phyloP scores from a whole-genome alignment of 164 flowering plant genomes.

The Cinnamomum chago region DNA sequence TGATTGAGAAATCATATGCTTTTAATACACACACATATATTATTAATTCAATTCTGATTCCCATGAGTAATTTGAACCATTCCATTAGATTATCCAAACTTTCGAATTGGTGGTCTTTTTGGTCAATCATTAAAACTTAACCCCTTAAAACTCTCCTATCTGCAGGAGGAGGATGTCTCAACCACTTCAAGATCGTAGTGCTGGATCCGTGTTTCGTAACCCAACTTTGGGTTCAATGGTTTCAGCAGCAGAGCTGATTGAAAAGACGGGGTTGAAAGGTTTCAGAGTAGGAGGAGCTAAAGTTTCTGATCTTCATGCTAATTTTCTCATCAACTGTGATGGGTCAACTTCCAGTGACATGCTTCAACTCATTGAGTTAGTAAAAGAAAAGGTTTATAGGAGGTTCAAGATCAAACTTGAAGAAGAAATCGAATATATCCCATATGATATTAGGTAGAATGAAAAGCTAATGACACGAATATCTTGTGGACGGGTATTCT shows the following conservation, averaged over 20 bases:
- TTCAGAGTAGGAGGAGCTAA: slow-evolving; percentile 38
- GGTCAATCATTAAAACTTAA: too few species aligned
- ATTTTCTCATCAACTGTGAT: slow-evolving; percentile 42
- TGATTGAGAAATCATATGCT: too few species aligned
- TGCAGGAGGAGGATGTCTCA: slow-evolving; percentile 35
- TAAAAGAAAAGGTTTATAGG: slow-evolving; percentile 29
- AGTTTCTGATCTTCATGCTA: slow-evolving; percentile 40
- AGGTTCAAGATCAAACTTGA: slow-evolving; percentile 33
- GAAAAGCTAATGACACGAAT: too few species aligned
- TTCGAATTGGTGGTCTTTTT: too few species aligned
- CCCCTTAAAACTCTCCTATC: not conserved
- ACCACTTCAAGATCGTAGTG: slow-evolving; percentile 31
- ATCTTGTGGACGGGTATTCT: too few species aligned
- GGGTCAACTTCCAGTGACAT: slow-evolving; percentile 40
- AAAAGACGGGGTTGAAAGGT: slow-evolving; percentile 46
- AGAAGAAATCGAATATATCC: slow-evolving; percentile 31
- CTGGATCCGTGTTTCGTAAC: slow-evolving; percentile 49
- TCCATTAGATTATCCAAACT: too few species aligned
- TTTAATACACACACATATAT: too few species aligned
- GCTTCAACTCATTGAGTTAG: slow-evolving; percentile 37
- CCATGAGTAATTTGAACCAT: too few species aligned
- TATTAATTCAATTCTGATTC: too few species aligned
- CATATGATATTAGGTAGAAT: slow-evolving; percentile 1
- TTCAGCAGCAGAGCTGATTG: slow-evolving; percentile 45
- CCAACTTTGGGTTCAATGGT: slow-evolving; percentile 23